Evolutionary conservation across 75 land plant genomes (phyloP).

Genomic region (Sequoiadendron giganteum): DNA sequence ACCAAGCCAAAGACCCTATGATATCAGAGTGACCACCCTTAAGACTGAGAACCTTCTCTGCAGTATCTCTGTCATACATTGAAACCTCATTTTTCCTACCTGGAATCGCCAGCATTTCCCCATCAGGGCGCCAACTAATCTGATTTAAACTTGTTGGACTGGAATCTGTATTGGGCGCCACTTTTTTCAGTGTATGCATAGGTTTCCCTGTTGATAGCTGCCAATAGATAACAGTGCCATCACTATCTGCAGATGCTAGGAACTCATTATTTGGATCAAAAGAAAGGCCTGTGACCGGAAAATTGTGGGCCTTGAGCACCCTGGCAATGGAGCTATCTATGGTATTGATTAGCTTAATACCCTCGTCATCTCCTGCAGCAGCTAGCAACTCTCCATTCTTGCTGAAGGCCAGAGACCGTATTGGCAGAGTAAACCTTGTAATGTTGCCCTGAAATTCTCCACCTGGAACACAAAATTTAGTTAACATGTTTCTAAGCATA

Average conservation of each 20-base stretch:
- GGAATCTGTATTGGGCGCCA: constrained; percentile 58
- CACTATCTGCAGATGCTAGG: constrained; percentile 70
- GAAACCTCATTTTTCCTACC: constrained; percentile 74
- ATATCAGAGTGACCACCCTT: constrained; percentile 71
- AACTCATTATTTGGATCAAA: constrained; percentile 87
- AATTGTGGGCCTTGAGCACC: constrained; percentile 78
- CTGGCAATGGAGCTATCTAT: constrained; percentile 78
- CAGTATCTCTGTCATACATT: constrained; percentile 92
- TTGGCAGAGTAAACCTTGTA: constrained; percentile 83
- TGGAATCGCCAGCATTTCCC: constrained; percentile 75
- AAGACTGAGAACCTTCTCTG: constrained; percentile 68
- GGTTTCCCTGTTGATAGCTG: constrained; percentile 62
- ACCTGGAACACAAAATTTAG: constrained; percentile 31
- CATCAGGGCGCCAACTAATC: constrained; percentile 85
- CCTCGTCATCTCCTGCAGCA: constrained; percentile 94
- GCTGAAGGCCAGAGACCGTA: constrained; percentile 70
- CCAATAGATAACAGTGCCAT: constrained; percentile 81
- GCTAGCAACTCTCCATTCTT: constrained; percentile 71
- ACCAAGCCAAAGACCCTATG: constrained; percentile 74
- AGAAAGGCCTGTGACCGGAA: constrained; percentile 58
- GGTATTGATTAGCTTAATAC: constrained; percentile 78
- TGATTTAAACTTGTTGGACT: constrained; percentile 41
- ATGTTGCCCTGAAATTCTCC: constrained; percentile 84
- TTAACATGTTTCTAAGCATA: background rate
- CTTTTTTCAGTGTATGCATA: constrained; percentile 52